Base-by-base conservation (phyloP, 805 yeast species). In the Wickerhamomyces strasburgensis region DNA sequence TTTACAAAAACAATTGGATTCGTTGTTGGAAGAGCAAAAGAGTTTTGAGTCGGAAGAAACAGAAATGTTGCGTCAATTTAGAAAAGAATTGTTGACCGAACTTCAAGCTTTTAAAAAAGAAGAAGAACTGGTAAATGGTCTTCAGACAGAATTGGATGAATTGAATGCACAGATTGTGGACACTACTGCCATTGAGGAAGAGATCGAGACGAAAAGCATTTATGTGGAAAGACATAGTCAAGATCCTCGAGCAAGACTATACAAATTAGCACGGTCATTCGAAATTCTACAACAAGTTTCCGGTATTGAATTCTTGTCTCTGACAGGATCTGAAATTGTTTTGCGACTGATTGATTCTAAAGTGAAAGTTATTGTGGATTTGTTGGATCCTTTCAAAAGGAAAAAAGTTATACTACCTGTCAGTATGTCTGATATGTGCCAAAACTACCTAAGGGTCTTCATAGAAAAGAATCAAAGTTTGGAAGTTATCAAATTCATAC, bases 171-270 rank as follows among this genome's bases (percentile, higher is more conserved):
- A 42, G 23, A n/a, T 27, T 3, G 33, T 46, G 7, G 51, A 52
- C 26, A 47, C 48, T 7, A 39, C 45, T 8, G 34, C 29, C 1
- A 23, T 52, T 14, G 52, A 50, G 33, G 35, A 36, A 10, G 54
- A 47, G 14, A 39, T 52, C 8, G 29, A 24, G 5, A 27, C 14
- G 4, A 49, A 49, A 34, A 19, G 35, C 14, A 15, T 27, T 7
- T 42, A 19, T 24, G 23, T 51, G 6, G 43, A 44, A 27, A 43
- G 43, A 33, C 47, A 48, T 18, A 39, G 40, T n/a, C 49, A 48
- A 26, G 52, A 52, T 19, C 54, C 54, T 18, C 8, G 32, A 5
- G 24, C 33, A 4, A 42, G 52, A 34, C 31, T 52, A 35, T 31
- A 29, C 14, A 24, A 9, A 13, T 34, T 40, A 14, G 10, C 45